A percentile compares a stretch with the other conserved stretches of the same genome.
Evolutionary conservation across 257 asterid species (phyloP).

Genomic region (Perilla frutescens): DNA sequence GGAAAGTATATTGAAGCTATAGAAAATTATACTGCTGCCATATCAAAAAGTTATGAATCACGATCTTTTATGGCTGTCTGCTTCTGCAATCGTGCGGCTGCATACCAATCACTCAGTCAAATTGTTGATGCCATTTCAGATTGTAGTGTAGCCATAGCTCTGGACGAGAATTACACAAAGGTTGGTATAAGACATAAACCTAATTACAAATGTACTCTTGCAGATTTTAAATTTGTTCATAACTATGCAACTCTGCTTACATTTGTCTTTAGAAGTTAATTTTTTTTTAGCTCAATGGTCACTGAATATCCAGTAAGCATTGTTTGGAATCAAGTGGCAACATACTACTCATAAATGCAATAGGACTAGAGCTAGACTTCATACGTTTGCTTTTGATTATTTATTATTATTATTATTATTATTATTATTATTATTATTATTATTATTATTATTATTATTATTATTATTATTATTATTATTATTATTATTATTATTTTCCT

Average conservation of each 20-base stretch:
- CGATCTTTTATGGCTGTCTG: slow-evolving; percentile 91
- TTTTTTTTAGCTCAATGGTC: neutral
- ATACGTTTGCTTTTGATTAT: neutral
- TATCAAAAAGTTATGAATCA: slow-evolving; percentile 74
- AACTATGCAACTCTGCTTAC: neutral
- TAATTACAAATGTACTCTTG: slow-evolving; percentile 1
- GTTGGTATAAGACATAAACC: slow-evolving; percentile 45
- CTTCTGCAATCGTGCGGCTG: slow-evolving; percentile 99
- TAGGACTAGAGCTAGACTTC: neutral
- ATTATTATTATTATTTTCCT: too few species aligned
- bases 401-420: too few species aligned
- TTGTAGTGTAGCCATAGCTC: slow-evolving; percentile 92
- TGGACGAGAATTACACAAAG: slow-evolving; percentile 77
- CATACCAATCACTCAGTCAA: slow-evolving; percentile 82
- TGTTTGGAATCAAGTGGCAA: neutral
- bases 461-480: too few species aligned
- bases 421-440: too few species aligned
- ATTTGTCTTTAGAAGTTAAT: neutral
- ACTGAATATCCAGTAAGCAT: neutral
- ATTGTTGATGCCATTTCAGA: slow-evolving; percentile 90
- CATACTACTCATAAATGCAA: neutral
- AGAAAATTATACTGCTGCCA: slow-evolving; percentile 84
- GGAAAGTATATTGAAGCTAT: slow-evolving; percentile 83
- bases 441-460: too few species aligned
- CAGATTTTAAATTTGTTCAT: neutral